These are phyloP conservation scores for Celoporthe dispersa DNA, from an alignment of 2,329 filamentous ascomycete species.

Conservation along the genomic window DNA sequence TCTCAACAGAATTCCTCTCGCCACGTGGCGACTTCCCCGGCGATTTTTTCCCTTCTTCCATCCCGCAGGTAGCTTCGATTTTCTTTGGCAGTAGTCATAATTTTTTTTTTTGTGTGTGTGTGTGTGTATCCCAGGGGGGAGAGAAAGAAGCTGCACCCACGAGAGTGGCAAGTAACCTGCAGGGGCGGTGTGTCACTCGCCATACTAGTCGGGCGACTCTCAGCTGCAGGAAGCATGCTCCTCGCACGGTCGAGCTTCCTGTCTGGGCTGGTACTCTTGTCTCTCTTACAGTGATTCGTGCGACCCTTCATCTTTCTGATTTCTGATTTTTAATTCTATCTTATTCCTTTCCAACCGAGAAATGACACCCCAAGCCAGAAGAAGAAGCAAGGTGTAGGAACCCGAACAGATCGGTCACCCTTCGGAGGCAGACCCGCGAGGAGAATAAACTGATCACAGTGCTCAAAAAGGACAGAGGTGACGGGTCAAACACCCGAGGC, in stretches of 20 bases:
- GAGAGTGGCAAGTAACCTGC: not conserved
- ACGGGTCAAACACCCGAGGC: not conserved
- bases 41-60: not conserved
- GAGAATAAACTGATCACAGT: no score
- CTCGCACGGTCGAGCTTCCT: not conserved
- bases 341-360: no score
- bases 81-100: not conserved
- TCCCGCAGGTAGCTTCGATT: not conserved
- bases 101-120: no score
- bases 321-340: not conserved
- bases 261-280: not conserved
- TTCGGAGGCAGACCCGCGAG: not conserved
- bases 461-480: not conserved
- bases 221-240: not conserved
- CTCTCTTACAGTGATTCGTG: not conserved
- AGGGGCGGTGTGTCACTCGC: not conserved
- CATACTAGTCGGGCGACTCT: not conserved
- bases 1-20: not conserved
- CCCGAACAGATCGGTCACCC: not conserved
- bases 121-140: no score
- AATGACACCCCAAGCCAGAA: no score
- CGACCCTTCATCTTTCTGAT: not conserved
- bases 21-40: not conserved
- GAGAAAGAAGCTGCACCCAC: not conserved
- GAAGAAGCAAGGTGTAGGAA: not conserved